These are phyloP conservation scores for Albatrellus ellisii DNA, from an alignment of 768 basidiomycete species.

Conservation along the genomic window DNA sequence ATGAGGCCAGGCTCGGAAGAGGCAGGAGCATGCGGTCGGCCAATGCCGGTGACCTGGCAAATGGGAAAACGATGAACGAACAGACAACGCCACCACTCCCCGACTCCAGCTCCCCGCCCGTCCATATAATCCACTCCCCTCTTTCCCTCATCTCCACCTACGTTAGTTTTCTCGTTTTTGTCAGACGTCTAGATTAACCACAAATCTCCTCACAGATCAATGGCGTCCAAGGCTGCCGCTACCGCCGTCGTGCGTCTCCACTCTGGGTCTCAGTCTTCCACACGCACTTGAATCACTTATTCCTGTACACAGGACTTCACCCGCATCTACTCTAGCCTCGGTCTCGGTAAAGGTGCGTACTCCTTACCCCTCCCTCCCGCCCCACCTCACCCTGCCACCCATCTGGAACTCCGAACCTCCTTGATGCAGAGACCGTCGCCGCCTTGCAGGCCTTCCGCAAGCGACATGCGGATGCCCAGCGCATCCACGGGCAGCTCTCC, in stretches of 20 bases:
- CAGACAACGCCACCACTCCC: no score
- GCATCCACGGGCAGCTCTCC: conserved; percentile 46
- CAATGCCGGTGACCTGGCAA: no score
- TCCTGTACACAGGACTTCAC: conserved; percentile 51
- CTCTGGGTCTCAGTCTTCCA: background rate
- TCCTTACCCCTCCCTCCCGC: background rate
- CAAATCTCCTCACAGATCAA: no score
- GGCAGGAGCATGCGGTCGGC: no score
- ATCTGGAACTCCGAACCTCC: background rate
- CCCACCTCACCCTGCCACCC: background rate
- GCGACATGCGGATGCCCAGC: conserved; percentile 82
- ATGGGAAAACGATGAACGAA: no score
- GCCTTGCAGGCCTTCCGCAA: conserved; percentile 93
- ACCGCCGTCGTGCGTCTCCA: conserved; percentile 44
- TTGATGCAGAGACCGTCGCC: conserved; percentile 65
- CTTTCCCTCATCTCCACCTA: no score
- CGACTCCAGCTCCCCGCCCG: no score
- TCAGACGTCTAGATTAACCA: no score
- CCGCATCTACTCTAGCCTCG: conserved; percentile 70
- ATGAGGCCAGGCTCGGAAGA: no score
- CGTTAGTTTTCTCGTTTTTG: no score
- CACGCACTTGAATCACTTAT: conserved; percentile 7
- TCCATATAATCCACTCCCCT: no score
- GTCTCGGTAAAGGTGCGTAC: conserved; percentile 73
- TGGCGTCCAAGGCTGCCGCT: conserved; percentile 63